Base-by-base conservation (phyloP, 2,329 filamentous ascomycete genomes). In the Beauveria brongniartii region DNA sequence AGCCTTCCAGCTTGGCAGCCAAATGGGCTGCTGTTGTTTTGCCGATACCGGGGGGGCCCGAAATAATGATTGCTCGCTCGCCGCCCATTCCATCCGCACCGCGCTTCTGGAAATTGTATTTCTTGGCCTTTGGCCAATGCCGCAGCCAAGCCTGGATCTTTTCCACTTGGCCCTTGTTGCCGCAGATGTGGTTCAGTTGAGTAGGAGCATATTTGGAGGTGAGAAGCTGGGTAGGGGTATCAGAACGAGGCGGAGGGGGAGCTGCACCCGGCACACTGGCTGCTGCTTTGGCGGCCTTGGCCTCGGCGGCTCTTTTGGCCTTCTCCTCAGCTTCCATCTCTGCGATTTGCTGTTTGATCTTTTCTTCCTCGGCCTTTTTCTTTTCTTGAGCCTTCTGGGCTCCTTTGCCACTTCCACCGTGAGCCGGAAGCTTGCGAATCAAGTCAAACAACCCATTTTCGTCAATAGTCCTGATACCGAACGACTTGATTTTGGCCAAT, bases 1-100 rank as follows among this genome's bases (percentile, higher is more conserved):
- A 97, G 2, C 93, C 92, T 71, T 96, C 92, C 22, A 97, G 77
- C 69, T 92, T 95, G 0, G 94, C 93, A 18, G 96, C 91, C 34
- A 99, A 80, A 77, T 99, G 94, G 26, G 94, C 94, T 55, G 95
- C 91, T 37, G 94, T 99, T 2, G 94, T 99, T 76, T 99, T 99
- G 67, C 94, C 94, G 66, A 99, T 96, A 20, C 94, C 94, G 34
- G 94, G 94, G 18, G 94, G 93, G 0, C 94, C 94, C 66, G 95
- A 92, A 59, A 99, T 88, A 71, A 97, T 96, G 65, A 97, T 87
- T n/a, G 93, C 91, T 65, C 94, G 87, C 68, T 89, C 90, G 0
- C 82, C 82, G 40, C 93, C 93, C 71, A 87, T 87, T 1, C 92
- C 94, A 73, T 97, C 92, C 10, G 89, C 82, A 0, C 94, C 94